Conservation (phyloP, 768 basidiomycete species). For the Suillus sp. region DNA sequence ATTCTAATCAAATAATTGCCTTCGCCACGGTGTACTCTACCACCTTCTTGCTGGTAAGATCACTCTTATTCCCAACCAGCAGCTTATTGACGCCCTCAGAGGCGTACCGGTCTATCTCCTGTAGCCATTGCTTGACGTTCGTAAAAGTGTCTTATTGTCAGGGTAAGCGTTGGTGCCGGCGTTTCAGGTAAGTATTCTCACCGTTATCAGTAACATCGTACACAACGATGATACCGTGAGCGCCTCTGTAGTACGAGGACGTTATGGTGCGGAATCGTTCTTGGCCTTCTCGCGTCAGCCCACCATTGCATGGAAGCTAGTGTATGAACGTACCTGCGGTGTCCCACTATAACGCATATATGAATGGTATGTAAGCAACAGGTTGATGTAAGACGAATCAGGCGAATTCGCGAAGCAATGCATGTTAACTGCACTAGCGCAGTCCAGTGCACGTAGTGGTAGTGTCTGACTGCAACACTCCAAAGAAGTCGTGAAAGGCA, state of each 20-base stretch:
- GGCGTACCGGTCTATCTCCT: constrained; percentile 94
- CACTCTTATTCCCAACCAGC: constrained; percentile 98
- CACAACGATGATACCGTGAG: constrained; percentile 98
- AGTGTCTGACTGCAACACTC: background rate
- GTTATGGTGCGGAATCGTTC: constrained; percentile 99
- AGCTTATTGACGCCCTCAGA: constrained; percentile 99
- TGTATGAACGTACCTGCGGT: constrained; percentile 73
- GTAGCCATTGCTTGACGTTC: constrained; percentile 94
- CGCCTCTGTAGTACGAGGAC: constrained; percentile 98
- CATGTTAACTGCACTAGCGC: background rate
- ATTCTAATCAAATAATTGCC: constrained; percentile 42
- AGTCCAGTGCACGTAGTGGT: background rate
- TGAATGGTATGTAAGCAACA: constrained; percentile 30
- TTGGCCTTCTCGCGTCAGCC: constrained; percentile 61
- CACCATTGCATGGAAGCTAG: background rate
- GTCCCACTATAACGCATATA: constrained; percentile 69
- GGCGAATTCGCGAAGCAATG: background rate
- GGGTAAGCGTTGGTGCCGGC: constrained; percentile 9
- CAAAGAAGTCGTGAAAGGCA: constrained; percentile 11
- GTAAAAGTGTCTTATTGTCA: constrained; percentile 77
- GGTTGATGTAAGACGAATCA: constrained; percentile 14
- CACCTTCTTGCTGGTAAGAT: constrained; percentile 95
- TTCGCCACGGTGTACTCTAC: constrained; percentile 89
- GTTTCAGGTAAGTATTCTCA: constrained; percentile 29
- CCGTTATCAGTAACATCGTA: constrained; percentile 97